phyloP scores from a whole-genome alignment of 352 stramenopile genomes.

The Pythium rishiriense region DNA sequence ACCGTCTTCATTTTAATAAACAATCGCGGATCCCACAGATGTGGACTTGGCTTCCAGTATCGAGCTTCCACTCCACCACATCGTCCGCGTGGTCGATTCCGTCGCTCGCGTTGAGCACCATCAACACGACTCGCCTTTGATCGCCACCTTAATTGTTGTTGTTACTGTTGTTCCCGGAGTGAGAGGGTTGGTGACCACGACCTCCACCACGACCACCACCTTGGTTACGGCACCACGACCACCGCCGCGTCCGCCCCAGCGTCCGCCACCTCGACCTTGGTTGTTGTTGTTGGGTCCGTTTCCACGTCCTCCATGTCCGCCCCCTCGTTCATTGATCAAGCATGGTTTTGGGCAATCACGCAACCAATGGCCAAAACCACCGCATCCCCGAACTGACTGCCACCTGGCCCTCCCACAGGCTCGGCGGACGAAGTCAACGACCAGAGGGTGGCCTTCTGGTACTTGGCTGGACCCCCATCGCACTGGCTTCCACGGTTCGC shows the following conservation, averaged over 20 bases:
- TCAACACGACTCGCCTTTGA: background rate
- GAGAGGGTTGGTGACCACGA: background rate
- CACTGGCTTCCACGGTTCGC: no score
- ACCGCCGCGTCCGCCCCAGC: no score
- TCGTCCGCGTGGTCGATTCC: background rate
- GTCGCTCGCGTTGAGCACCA: background rate
- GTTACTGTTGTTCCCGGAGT: background rate
- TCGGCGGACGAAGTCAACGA: background rate
- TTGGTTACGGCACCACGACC: background rate
- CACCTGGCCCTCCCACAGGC: background rate
- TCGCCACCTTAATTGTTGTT: background rate
- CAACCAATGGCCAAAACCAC: background rate
- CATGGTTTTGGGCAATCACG: background rate
- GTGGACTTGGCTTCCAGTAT: constrained; percentile 7
- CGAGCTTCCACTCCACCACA: constrained; percentile 4
- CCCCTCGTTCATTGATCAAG: background rate
- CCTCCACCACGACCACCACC: background rate
- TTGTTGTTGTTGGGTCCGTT: no score
- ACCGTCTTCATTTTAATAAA: background rate
- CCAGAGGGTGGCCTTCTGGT: background rate
- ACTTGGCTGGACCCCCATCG: no score
- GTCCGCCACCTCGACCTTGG: no score
- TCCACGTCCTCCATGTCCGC: no score
- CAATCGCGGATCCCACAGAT: background rate
- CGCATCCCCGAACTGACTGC: background rate